Conservation (phyloP, 2,329 filamentous ascomycete species). For the Phyllosticta ampelicida region DNA sequence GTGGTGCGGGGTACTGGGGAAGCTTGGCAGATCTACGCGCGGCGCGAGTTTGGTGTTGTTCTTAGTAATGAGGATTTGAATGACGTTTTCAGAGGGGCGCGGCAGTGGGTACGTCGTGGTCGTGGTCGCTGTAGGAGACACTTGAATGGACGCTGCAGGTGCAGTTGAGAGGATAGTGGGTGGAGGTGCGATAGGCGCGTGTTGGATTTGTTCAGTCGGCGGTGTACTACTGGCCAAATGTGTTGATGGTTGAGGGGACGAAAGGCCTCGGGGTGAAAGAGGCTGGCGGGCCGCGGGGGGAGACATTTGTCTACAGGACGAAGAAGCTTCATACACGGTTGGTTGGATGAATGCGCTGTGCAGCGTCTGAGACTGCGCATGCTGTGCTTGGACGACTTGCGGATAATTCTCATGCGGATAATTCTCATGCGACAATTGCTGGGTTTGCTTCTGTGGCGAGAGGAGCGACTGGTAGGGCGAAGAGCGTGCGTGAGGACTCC, state of each 20-base stretch:
- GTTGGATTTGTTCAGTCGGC: not conserved
- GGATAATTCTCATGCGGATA: not conserved
- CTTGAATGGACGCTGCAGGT: not conserved
- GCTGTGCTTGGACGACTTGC: not conserved
- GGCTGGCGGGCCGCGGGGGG: not conserved
- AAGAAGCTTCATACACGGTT: not conserved
- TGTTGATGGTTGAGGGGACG: not conserved
- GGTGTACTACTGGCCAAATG: not conserved
- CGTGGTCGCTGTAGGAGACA: not conserved
- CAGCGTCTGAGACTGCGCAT: not conserved
- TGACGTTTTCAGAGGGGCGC: conserved; percentile 5
- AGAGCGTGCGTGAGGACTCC: not conserved
- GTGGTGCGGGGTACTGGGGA: conserved; percentile 8
- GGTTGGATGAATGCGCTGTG: not conserved
- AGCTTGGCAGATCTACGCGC: conserved; percentile 6
- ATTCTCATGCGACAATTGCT: not conserved
- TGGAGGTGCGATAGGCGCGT: not conserved
- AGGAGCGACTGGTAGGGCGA: not conserved
- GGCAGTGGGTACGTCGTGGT: not conserved
- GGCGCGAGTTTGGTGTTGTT: conserved; percentile 8
- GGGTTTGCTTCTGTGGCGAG: not conserved
- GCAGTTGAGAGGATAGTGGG: not conserved
- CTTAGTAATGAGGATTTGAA: conserved; percentile 5
- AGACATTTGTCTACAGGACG: not conserved
- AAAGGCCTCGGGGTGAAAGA: not conserved